Percentiles rank a stretch among this genome's conserved stretches.
Evolutionary conservation across 257 asterid genomes (phyloP).

Genomic region (Petunia axillaris): DNA sequence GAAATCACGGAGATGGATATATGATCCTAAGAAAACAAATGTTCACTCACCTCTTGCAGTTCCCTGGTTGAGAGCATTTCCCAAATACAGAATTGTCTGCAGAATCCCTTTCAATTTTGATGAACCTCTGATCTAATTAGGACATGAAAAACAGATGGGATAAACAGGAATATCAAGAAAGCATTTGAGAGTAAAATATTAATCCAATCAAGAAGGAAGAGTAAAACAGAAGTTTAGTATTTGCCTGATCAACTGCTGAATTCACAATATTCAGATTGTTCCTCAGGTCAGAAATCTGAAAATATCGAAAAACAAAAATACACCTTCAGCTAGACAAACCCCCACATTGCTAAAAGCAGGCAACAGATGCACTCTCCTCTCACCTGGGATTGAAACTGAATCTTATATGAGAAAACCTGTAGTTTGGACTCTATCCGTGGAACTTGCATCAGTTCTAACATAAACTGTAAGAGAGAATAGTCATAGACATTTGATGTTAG

Average conservation of each 20-base stretch:
- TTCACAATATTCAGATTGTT: conserved; percentile 58
- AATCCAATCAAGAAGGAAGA: conserved; percentile 4
- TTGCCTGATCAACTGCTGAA: conserved; percentile 79
- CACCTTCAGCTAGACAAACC: conserved; percentile 4
- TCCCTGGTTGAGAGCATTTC: conserved; percentile 91
- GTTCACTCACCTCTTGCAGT: conserved; percentile 75
- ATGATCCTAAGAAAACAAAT: not conserved
- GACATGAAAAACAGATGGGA: not conserved
- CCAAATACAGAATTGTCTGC: conserved; percentile 80
- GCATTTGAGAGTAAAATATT: not conserved
- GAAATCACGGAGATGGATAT: not conserved
- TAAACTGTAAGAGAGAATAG: conserved; percentile 55
- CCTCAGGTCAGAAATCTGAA: conserved; percentile 69
- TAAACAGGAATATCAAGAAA: conserved; percentile 7
- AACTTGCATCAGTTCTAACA: conserved; percentile 82
- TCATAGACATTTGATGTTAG: not conserved
- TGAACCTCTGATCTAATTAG: conserved; percentile 73
- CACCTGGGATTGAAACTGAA: conserved; percentile 73
- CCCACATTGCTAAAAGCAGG: not conserved
- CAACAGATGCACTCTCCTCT: conserved; percentile 27
- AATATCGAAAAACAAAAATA: not conserved
- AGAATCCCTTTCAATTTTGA: conserved; percentile 79
- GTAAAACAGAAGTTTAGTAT: conserved; percentile 30
- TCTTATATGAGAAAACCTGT: conserved; percentile 71
- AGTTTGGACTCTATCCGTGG: conserved; percentile 83